Base-by-base conservation (phyloP, 768 basidiomycete genomes). In the Leccinum truebloodii region DNA sequence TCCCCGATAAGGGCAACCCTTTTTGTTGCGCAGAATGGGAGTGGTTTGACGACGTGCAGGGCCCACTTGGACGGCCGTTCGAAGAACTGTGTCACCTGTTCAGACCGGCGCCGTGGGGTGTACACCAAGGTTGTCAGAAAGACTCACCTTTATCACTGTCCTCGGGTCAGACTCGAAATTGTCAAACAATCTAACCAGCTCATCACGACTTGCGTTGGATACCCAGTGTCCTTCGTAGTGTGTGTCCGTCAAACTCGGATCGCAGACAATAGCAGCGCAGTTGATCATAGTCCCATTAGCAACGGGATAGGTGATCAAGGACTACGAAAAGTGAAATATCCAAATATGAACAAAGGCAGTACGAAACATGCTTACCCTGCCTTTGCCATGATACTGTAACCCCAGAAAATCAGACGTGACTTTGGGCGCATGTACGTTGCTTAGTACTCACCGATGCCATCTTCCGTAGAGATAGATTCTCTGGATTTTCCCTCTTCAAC, bases 11-110 rank as follows among this genome's bases (percentile, higher is more conserved):
- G 48, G 6, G 77, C 78, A 0, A 84, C 78, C 9, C 74, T 70
- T 10, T 75, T 75, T 18, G 64, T 68, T 3, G 76, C 72, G 51
- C 74, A 82, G 4, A 73, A 74, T 0, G 77, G 74, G 9, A 85
- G 69, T 5, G 75, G 74, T 14, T 74, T 74, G 4, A 26, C 65
- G 32, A 72, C 71, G 54, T 81, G 78, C 34, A 84, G 63, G 5
- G 78, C 77, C 80, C 82, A 84, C 64, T 71, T 77, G 34, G 72
- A 75, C 1, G 77, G 72, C 7, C 68, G 64, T 9, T 76, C 70
- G 32, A 76, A 71, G 39, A 73, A 72, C 79, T 81, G 12, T 13
- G 4, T 48, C 14, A 3, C 14, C 0, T 7, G n/a, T 8, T 35
- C 18, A 44, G 18, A 26, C 26, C 1, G n/a, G 10, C 22, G 10